Base-by-base conservation (phyloP, 148 eudicot genomes). In the Rhododendron kiyosumense region DNA sequence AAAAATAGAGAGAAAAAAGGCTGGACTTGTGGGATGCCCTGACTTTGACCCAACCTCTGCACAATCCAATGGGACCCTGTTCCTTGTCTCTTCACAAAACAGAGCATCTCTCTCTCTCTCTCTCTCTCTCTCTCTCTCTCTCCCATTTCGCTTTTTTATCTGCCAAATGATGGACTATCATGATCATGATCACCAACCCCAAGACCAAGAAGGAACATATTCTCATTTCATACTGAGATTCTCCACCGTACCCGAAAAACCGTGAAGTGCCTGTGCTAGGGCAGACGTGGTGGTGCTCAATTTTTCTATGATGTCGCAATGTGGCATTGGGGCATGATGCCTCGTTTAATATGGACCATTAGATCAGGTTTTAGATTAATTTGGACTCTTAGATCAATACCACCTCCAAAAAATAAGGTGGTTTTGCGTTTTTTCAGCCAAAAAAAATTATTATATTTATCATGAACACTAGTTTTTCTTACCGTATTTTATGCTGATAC, bases 101-200 rank as follows among this genome's bases (percentile, higher is more conserved):
- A 28, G n/a, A 30, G 76, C 46, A 38, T 77, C 79, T 77, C 48
- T 36, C 45, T 76, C 36, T 71, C 79, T 36, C 11, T 38, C 11
- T 36, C 78, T 75, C 78, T 75, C 78, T 75, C 78, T 34, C 48
- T 18, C 41, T 73, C 43, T 34, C 24, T 26, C 18, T 11, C 38
- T 26, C 4, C 0, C 0, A 2, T 36, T 17, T 11, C 52, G 3
- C 5, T 41, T 78, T 77, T 77, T 77, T 51, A 77, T 77, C 51
- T 77, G 79, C 79, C 13, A 41, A 77, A 77, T 18, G n/a, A 36
- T 77, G 79, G 10, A 20, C 79, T 77, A 43, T 43, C 52, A 78
- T 43, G 73, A 65, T 26, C 73, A 65, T 65, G 51, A 78, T 43
- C 51, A 78, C 28, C 81, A 78, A 78, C 28, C 81, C 81, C 52